Evolutionary conservation across 371 early-diverging fungal species (phyloP), one percentile per base, ranked within the genome.

Genomic region (Mortierella sp.): DNA sequence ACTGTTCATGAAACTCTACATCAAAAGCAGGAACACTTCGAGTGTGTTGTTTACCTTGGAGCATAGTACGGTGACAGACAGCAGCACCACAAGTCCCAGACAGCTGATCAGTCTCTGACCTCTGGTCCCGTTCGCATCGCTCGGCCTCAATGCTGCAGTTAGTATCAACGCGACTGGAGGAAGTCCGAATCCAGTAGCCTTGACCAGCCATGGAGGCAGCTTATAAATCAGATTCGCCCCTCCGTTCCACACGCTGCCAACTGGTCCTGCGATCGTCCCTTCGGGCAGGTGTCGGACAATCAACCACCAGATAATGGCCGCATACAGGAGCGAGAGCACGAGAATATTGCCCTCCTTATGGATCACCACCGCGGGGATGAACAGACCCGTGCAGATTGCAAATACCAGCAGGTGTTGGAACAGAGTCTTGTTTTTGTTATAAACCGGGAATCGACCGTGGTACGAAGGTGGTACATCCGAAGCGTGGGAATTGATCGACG

Each of bases 91-190:
- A 26, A 95, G 70, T 39, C 95, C 95, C 49, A 85, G 78, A 31
- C 93, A 69, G 47, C 92, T 90, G 78, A 91, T 91, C 49, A 92
- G 53, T 15, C 95, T 85, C 53, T 87, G 86, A 30, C 86, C 56
- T 23, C 89, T 86, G 37, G 76, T 87, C 19, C 91, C 89, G 9
- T 73, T 60, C 0, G 60, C 57, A 27, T 73, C 81, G 27, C 79
- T 80, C 4, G 89, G 88, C 9, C 85, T 70, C 53, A 92, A 72
- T 23, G 89, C 80, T 27, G 86, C 84, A 23, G 85, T 79, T 24
- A 89, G 59, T 21, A 91, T 79, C 32, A 87, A 66, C 49, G 65
- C 75, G 11, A 81, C n/a, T 0, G 86, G 79, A 42, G 85, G 64
- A 9, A 64, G 24, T 6, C 49, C 73, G 42, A 80, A 85, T 1